Evolutionary conservation across 345 rosid species (phyloP).

Genomic region (Bruguiera sexangula): DNA sequence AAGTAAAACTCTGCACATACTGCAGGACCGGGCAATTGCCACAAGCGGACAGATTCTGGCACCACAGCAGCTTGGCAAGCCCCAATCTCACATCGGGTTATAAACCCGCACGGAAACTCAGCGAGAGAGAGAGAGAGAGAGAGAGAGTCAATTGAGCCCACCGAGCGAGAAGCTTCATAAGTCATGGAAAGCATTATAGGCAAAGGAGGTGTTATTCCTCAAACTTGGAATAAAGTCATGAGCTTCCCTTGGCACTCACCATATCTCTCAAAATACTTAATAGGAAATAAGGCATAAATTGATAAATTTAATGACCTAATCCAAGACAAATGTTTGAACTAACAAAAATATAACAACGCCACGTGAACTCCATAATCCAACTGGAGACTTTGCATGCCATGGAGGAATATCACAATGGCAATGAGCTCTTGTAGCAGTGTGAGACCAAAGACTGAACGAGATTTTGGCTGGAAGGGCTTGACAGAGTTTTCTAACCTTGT

Average conservation of each 20-base stretch:
- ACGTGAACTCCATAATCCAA: conserved; percentile 2
- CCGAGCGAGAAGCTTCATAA: not conserved
- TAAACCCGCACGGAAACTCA: no score
- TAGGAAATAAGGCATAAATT: not conserved
- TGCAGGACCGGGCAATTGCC: no score
- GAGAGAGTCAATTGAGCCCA: not conserved
- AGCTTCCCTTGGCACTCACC: conserved; percentile 17
- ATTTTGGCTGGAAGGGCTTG: not conserved
- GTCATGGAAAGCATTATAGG: no score
- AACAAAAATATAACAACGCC: not conserved
- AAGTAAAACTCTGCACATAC: no score
- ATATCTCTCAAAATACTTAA: conserved; percentile 14
- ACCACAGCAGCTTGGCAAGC: no score
- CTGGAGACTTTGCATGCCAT: conserved; percentile 14
- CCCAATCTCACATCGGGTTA: no score
- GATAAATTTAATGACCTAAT: conserved; percentile 10
- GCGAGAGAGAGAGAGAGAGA: no score
- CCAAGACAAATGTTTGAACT: conserved; percentile 25
- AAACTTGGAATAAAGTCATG: conserved; percentile 9
- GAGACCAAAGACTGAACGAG: conserved; percentile 2
- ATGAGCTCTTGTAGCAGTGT: conserved; percentile 2
- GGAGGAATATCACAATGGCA: not conserved
- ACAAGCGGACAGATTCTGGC: no score
- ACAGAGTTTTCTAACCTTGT: conserved; percentile 5
- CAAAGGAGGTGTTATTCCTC: conserved; percentile 7